Conservation (phyloP, 352 stramenopile species). For the Saprolegnia parasitica region DNA sequence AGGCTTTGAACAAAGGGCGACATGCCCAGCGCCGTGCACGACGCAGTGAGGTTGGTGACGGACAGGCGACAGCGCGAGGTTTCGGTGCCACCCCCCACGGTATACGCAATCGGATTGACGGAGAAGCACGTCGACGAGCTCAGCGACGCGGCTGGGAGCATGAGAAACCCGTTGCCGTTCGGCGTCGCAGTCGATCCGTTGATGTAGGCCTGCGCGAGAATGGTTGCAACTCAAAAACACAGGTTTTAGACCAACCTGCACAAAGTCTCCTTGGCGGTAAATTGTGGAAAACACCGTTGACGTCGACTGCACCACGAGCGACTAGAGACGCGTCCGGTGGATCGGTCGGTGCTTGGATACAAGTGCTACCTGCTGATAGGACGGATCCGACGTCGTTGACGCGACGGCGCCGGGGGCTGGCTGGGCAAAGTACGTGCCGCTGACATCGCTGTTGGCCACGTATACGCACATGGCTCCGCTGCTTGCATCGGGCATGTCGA, state of each 20-base stretch:
- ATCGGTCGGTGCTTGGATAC: background rate
- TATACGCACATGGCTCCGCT: conserved; percentile 6
- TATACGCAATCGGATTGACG: conserved; percentile 1
- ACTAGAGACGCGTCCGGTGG: background rate
- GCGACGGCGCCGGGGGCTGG: background rate
- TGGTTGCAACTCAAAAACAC: background rate
- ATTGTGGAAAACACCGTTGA: background rate
- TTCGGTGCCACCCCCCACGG: background rate
- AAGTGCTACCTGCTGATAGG: background rate
- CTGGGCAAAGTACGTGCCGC: background rate
- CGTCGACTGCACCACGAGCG: background rate
- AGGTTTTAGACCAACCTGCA: background rate
- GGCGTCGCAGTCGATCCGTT: background rate
- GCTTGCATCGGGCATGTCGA: background rate
- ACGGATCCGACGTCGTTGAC: background rate
- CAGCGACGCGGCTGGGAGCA: background rate
- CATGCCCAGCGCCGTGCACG: background rate
- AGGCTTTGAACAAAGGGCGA: background rate
- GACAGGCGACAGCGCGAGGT: background rate
- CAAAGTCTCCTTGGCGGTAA: background rate
- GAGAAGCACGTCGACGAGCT: background rate
- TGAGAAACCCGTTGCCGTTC: background rate
- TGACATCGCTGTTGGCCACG: background rate
- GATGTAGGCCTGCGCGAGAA: background rate
- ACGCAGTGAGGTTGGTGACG: background rate